Evolutionary conservation across 1,284 basidiomycete genomes (phyloP).

Genomic region (Leccinum pachyderme): DNA sequence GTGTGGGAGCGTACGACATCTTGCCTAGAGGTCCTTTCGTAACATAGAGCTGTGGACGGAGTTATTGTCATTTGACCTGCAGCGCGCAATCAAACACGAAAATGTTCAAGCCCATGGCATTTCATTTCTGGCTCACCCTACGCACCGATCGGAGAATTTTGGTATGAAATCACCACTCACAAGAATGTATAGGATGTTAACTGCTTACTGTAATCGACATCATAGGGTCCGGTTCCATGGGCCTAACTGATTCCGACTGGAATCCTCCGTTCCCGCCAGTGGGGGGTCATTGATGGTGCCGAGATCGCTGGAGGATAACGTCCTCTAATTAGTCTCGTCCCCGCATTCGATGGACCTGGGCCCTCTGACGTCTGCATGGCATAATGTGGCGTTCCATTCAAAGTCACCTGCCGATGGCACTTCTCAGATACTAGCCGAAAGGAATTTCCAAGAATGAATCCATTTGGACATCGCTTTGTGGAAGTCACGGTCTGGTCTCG

Average conservation of each 20-base stretch:
- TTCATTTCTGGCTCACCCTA: background rate
- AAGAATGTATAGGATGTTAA: background rate
- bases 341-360: background rate
- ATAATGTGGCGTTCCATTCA: conserved; percentile 1
- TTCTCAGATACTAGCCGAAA: background rate
- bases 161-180: background rate
- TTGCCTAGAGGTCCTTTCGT: background rate
- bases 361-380: background rate
- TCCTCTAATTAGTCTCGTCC: conserved; percentile 15
- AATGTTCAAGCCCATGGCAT: background rate
- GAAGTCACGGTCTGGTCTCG: background rate
- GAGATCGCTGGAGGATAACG: conserved; percentile 8
- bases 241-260: background rate
- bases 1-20: background rate
- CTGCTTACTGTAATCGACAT: background rate
- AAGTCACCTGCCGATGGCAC: background rate
- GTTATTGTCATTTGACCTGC: background rate
- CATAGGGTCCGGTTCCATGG: background rate
- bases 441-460: background rate
- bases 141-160: background rate
- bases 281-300: background rate
- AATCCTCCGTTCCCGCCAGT: background rate
- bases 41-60: background rate
- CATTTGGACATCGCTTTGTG: background rate
- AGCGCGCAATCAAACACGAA: background rate